Conservation (phyloP, 1,284 basidiomycete species). For the Marasmius fiardii region DNA sequence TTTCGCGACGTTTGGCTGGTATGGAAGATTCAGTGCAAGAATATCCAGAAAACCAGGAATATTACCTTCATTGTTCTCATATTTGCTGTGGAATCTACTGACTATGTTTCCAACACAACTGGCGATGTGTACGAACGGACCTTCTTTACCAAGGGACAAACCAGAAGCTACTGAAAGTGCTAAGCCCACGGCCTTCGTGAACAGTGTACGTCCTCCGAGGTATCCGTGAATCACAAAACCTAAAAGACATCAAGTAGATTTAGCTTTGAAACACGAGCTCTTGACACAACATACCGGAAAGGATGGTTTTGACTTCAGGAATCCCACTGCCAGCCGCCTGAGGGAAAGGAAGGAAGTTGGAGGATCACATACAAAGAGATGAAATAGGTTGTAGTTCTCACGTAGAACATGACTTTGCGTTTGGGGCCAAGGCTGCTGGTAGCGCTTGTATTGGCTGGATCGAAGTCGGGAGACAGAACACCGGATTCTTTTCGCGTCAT, state of each 20-base stretch:
- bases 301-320: conserved; percentile 95
- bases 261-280: conserved; percentile 21
- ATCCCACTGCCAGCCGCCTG: conserved; percentile 95
- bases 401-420: conserved; percentile 81
- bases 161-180: conserved; percentile 91
- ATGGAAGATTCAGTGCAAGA: conserved; percentile 3
- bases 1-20: conserved; percentile 84
- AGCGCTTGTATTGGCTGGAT: conserved; percentile 19
- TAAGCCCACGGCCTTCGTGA: conserved; percentile 90
- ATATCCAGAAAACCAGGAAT: conserved; percentile 7
- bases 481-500: conserved; percentile 85
- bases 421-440: conserved; percentile 30
- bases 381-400: conserved; percentile 33
- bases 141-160: conserved; percentile 90
- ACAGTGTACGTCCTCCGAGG: conserved; percentile 85
- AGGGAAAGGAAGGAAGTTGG: conserved; percentile 3
- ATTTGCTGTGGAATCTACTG: conserved; percentile 83
- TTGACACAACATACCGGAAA: conserved; percentile 56
- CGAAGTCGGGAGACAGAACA: conserved; percentile 55
- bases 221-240: conserved; percentile 99
- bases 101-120: conserved; percentile 95
- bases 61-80: conserved; percentile 89
- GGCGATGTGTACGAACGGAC: conserved; percentile 95
- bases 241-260: conserved; percentile 21
- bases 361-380: conserved; percentile 1